phyloP scores from a whole-genome alignment of 163 green algal genomes.

The Volvox carteri region DNA sequence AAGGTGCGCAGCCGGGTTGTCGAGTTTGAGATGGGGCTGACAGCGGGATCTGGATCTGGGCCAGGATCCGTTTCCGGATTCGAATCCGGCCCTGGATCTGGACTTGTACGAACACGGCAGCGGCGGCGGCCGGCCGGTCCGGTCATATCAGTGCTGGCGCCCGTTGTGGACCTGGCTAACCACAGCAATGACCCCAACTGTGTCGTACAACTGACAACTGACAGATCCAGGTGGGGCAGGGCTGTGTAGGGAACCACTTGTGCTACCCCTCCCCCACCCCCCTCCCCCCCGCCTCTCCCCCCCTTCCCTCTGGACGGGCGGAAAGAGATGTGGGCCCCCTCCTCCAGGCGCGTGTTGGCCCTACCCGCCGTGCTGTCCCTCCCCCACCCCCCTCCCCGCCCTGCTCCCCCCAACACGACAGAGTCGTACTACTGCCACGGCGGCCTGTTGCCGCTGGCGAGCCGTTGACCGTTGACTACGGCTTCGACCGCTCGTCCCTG shows the following conservation, averaged over 20 bases:
- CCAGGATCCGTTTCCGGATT: too few relatives aligned
- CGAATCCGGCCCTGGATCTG: background rate
- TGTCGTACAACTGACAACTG: slow-evolving; percentile 37
- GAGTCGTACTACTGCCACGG: slow-evolving; percentile 39
- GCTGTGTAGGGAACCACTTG: too few relatives aligned
- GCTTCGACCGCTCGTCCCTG: slow-evolving; percentile 23
- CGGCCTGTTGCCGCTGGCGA: slow-evolving; percentile 25
- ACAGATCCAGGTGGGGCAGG: slow-evolving; percentile 31
- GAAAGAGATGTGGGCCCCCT: too few relatives aligned
- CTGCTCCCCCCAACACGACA: background rate
- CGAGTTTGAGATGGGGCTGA: slow-evolving; percentile 18
- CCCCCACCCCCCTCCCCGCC: too few relatives aligned
- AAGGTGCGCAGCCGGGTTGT: slow-evolving; percentile 44
- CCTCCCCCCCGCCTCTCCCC: too few relatives aligned
- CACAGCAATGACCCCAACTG: slow-evolving; percentile 42
- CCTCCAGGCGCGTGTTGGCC: too few relatives aligned
- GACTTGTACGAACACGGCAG: background rate
- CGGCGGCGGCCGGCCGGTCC: background rate
- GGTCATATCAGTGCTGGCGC: slow-evolving; percentile 14
- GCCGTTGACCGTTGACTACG: slow-evolving; percentile 56
- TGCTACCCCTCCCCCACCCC: too few relatives aligned
- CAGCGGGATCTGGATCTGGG: background rate
- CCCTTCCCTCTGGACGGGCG: too few relatives aligned
- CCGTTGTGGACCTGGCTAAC: slow-evolving; percentile 45
- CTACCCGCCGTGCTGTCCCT: too few relatives aligned